These are phyloP conservation scores for Talaromyces sp. DNA, from an alignment of 2,329 filamentous ascomycete species.

Conservation along the genomic window DNA sequence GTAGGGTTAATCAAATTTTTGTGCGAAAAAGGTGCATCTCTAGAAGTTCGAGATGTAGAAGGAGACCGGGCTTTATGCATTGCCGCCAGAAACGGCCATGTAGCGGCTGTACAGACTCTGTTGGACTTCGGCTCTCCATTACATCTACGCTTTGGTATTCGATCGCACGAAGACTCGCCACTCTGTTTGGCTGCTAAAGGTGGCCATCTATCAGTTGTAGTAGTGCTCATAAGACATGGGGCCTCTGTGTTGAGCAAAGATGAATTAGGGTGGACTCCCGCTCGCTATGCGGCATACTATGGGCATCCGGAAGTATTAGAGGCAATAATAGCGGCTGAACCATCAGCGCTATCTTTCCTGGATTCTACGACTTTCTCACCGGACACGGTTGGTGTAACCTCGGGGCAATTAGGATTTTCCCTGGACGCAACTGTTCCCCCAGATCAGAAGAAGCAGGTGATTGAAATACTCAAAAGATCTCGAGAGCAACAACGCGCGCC, in stretches of 20 bases:
- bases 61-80: slow-evolving; percentile 38
- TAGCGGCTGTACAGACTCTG: slow-evolving; percentile 35
- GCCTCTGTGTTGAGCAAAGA: slow-evolving; percentile 37
- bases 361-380: slow-evolving; percentile 17
- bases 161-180: slow-evolving; percentile 38
- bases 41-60: slow-evolving; percentile 34
- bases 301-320: slow-evolving; percentile 38
- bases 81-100: slow-evolving; percentile 35
- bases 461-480: slow-evolving; percentile 23
- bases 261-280: slow-evolving; percentile 38
- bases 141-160: slow-evolving; percentile 27
- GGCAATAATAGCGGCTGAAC: slow-evolving; percentile 31
- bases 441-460: slow-evolving; percentile 26
- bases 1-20: slow-evolving; percentile 34
- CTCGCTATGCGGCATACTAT: slow-evolving; percentile 40
- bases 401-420: slow-evolving; percentile 29
- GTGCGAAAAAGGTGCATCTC: slow-evolving; percentile 32
- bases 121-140: slow-evolving; percentile 35
- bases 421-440: slow-evolving; percentile 26
- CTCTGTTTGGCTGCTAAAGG: slow-evolving; percentile 39
- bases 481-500: slow-evolving; percentile 5
- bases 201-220: slow-evolving; percentile 35
- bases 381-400: slow-evolving; percentile 23
- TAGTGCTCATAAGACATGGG: slow-evolving; percentile 34
- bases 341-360: slow-evolving; percentile 20